Evolutionary conservation across 306 rosid genomes (phyloP).

Genomic region (Parietaria judaica): DNA sequence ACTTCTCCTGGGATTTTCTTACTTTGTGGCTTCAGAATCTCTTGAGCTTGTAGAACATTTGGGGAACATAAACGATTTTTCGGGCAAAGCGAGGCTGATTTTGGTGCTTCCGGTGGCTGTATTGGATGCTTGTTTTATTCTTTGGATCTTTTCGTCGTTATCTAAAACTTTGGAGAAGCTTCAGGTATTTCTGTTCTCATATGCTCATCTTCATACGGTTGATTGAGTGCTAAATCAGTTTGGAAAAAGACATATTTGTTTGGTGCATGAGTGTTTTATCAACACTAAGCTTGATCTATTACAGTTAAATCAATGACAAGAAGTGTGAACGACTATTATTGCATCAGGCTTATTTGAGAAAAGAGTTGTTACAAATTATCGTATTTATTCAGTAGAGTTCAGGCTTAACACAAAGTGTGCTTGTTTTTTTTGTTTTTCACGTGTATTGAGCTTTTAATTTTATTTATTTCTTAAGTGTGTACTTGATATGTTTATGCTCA

Average conservation of each 20-base stretch:
- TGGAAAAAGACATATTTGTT: background rate
- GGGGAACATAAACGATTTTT: slow-evolving; percentile 63
- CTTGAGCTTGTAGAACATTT: slow-evolving; percentile 74
- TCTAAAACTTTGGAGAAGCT: slow-evolving; percentile 73
- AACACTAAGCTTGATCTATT: slow-evolving; percentile 2
- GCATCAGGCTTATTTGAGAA: too few species aligned
- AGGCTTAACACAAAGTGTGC: too few species aligned
- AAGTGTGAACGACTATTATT: too few species aligned
- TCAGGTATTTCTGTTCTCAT: slow-evolving; percentile 43
- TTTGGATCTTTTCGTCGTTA: slow-evolving; percentile 66
- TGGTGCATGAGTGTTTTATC: slow-evolving; percentile 2
- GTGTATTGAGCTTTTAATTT: background rate
- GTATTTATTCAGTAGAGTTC: too few species aligned
- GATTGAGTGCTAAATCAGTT: background rate
- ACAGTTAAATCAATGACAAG: background rate
- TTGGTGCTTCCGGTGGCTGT: slow-evolving; percentile 64
- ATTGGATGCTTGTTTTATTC: slow-evolving; percentile 65
- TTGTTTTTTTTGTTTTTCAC: background rate
- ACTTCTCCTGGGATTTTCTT: slow-evolving; percentile 48
- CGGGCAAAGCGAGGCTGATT: slow-evolving; percentile 57
- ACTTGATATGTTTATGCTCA: slow-evolving; percentile 20
- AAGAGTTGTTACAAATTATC: too few species aligned
- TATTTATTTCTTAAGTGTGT: background rate
- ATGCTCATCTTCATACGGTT: slow-evolving; percentile 5
- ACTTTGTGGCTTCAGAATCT: slow-evolving; percentile 62